Evolutionary conservation across 2,329 filamentous ascomycete species (phyloP).

Genomic region (Gliomastix tumulicola): DNA sequence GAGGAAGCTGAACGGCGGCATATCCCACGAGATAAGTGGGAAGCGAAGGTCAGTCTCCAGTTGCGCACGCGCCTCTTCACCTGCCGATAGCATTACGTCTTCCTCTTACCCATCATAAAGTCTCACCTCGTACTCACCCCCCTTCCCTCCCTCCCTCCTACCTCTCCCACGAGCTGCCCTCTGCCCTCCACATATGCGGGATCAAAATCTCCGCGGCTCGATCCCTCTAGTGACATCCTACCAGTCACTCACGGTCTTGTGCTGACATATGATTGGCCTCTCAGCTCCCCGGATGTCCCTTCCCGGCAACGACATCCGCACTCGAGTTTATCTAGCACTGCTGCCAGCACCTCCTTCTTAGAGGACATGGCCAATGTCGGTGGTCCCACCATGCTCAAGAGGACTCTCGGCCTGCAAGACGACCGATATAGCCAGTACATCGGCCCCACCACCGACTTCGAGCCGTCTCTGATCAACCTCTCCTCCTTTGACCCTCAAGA

Average conservation of each 20-base stretch:
- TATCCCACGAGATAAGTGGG: constrained; percentile 50
- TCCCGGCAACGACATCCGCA: constrained; percentile 43
- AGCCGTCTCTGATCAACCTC: constrained; percentile 75
- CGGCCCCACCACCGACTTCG: constrained; percentile 75
- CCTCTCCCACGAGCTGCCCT: no score
- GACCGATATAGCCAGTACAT: constrained; percentile 80
- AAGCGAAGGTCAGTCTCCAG: constrained; percentile 65
- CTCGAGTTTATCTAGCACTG: constrained; percentile 48
- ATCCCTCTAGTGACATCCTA: no score
- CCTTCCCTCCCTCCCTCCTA: no score
- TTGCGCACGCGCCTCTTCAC: no score
- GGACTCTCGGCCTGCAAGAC: constrained; percentile 67
- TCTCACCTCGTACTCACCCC: no score
- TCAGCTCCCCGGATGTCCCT: constrained; percentile 48
- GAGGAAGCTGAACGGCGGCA: constrained; percentile 65
- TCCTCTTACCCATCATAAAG: no score
- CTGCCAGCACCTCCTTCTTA: constrained; percentile 54
- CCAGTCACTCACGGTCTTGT: no score
- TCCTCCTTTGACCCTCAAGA: constrained; percentile 76
- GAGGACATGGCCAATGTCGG: constrained; percentile 68
- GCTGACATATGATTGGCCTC: constrained; percentile 42
- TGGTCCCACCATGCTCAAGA: constrained; percentile 57
- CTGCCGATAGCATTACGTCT: no score
- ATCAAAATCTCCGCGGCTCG: no score
- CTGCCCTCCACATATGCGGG: no score